Percentiles rank a stretch among this genome's conserved stretches.
Conservation (phyloP, 805 yeast genomes). For the Pichia deserticola region DNA sequence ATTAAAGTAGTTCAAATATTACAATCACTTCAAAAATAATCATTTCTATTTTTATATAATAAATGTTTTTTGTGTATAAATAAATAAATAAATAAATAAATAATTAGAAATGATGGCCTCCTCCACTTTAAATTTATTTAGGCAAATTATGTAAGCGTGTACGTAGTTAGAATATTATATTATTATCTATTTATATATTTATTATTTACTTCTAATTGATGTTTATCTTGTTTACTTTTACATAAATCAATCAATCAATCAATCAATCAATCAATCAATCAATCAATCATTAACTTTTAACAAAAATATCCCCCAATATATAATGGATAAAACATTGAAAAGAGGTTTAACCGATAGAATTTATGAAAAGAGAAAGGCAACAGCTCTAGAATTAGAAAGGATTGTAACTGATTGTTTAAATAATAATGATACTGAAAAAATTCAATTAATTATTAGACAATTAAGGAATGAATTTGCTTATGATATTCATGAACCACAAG, state of each 20-base stretch:
- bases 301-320: too few relatives aligned
- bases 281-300: too few relatives aligned
- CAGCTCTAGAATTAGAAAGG: conserved; percentile 73
- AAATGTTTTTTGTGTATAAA: too few relatives aligned
- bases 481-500: conserved; percentile 77
- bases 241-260: too few relatives aligned
- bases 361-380: conserved; percentile 70
- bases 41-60: too few relatives aligned
- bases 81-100: too few relatives aligned
- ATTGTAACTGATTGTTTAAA: conserved; percentile 63
- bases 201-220: too few relatives aligned
- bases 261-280: too few relatives aligned
- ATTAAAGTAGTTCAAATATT: conserved; percentile 64
- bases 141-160: neutral
- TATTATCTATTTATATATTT: too few relatives aligned
- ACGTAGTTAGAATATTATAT: neutral
- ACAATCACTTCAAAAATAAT: conserved; percentile 14
- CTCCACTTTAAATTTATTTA: neutral
- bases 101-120: neutral
- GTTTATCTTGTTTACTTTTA: too few relatives aligned
- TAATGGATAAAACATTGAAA: conserved; percentile 40
- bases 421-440: conserved; percentile 46
- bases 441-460: conserved; percentile 61
- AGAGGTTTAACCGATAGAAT: conserved; percentile 67
- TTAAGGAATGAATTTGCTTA: conserved; percentile 71